phyloP scores from a whole-genome alignment of 495 filamentous ascomycete species.

The Podospora pseudoanserina region DNA sequence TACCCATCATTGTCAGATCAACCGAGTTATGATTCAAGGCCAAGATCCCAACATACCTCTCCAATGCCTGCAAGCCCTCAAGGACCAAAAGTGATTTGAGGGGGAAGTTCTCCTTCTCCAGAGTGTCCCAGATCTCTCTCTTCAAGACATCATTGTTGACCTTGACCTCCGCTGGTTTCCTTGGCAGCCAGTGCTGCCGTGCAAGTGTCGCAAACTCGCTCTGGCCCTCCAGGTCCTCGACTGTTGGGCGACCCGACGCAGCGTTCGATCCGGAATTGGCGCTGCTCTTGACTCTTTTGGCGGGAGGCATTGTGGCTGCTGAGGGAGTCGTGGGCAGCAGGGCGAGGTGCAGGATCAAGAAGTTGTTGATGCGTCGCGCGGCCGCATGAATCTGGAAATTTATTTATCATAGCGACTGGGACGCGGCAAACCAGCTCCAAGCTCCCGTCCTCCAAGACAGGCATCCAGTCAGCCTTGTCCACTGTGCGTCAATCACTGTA shows the following conservation, averaged over 20 bases:
- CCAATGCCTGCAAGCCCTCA: slow-evolving; percentile 86
- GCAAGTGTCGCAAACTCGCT: slow-evolving; percentile 79
- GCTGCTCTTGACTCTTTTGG: slow-evolving; percentile 48
- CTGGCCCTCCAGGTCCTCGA: slow-evolving; percentile 62
- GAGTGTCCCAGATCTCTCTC: slow-evolving; percentile 81
- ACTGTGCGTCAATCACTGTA: not conserved
- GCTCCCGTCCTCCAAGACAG: not conserved
- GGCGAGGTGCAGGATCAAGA: slow-evolving; percentile 10
- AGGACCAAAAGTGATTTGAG: slow-evolving; percentile 73
- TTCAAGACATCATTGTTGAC: slow-evolving; percentile 84
- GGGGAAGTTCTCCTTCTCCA: slow-evolving; percentile 78
- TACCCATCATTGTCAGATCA: slow-evolving; percentile 20
- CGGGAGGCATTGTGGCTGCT: slow-evolving; percentile 41
- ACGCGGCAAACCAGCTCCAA: slow-evolving; percentile 11
- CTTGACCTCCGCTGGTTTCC: slow-evolving; percentile 56
- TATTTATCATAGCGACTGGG: slow-evolving; percentile 2
- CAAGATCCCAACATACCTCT: slow-evolving; percentile 55
- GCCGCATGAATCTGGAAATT: slow-evolving; percentile 16
- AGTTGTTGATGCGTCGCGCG: slow-evolving; percentile 16
- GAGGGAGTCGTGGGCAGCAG: slow-evolving; percentile 18
- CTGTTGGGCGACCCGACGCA: slow-evolving; percentile 36
- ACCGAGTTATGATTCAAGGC: not conserved
- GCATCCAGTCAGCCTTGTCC: slow-evolving; percentile 3
- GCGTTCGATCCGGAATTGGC: slow-evolving; percentile 38
- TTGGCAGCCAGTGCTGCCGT: slow-evolving; percentile 79